Percentiles rank a stretch among this genome's conserved stretches.
phyloP scores from a whole-genome alignment of 2,329 filamentous ascomycete genomes.

The Capronia epimyces region DNA sequence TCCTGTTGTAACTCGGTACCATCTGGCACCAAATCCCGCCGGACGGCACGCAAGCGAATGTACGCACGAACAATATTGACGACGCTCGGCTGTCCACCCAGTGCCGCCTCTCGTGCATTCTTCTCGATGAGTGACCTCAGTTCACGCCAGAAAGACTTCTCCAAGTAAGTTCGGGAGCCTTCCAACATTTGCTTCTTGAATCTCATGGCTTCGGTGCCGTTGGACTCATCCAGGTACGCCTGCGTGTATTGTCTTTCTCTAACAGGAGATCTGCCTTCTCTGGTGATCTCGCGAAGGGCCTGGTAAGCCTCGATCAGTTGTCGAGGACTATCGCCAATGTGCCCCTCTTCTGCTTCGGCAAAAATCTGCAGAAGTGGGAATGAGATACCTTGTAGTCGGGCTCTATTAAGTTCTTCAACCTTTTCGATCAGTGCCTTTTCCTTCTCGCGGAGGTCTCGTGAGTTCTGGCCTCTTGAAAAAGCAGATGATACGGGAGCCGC shows the following conservation, averaged over 20 bases:
- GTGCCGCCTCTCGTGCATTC: conserved; percentile 79
- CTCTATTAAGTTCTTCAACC: conserved; percentile 70
- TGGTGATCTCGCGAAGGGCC: conserved; percentile 71
- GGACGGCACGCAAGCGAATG: conserved; percentile 70
- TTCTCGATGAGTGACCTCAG: conserved; percentile 72
- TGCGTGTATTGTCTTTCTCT: conserved; percentile 70
- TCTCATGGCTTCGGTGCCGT: conserved; percentile 55
- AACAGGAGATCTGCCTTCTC: conserved; percentile 64
- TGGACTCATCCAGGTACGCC: conserved; percentile 70
- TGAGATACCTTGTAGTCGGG: conserved; percentile 59
- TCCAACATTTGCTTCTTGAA: conserved; percentile 74
- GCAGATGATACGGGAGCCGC: conserved; percentile 59
- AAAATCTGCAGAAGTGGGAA: conserved; percentile 75
- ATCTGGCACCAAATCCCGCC: conserved; percentile 79
- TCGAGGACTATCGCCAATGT: conserved; percentile 64
- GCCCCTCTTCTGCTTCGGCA: conserved; percentile 64
- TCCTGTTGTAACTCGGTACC: conserved; percentile 74
- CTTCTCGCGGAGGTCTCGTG: conserved; percentile 75
- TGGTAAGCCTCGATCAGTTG: conserved; percentile 78
- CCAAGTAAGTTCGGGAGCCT: conserved; percentile 73
- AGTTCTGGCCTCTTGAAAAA: conserved; percentile 53
- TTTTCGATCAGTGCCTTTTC: conserved; percentile 75
- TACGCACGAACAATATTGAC: conserved; percentile 90
- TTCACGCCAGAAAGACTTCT: conserved; percentile 72
- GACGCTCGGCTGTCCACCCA: conserved; percentile 81